Base-by-base conservation (phyloP, 1,284 basidiomycete species). In the Pholiota adiposa region DNA sequence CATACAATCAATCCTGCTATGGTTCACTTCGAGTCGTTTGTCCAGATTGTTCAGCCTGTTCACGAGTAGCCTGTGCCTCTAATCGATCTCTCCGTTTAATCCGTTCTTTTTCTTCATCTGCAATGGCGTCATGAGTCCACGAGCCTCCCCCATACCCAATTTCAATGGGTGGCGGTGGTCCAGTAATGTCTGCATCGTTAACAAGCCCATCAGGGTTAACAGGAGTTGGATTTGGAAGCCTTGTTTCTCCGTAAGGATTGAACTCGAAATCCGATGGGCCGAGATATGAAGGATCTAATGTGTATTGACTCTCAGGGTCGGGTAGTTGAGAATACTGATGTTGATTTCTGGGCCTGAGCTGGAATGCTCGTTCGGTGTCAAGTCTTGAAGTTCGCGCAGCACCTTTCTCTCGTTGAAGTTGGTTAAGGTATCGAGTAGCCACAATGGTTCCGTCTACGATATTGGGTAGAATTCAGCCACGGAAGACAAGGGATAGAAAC, bases 391-490 rank as follows among this genome's bases (percentile, higher is more conserved):
- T 69, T 27, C 77, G 75, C 16, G 70, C 71, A 18, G 66, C 69
- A 12, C 75, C 71, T 70, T 88, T 87, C 67, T 87, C 80, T 25
- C 68, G 70, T 54, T 80, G 76, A 18, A 89, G 71, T 63, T 83
- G 83, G 64, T 83, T 81, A 43, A 83, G 72, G 67, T 89, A 89
- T 14, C 87, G 83, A 16, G 85, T 82, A 8, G 83, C 81, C 48
- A 88, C 78, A 56, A 89, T 68, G 8, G 77, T 77, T 40, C 82
- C 83, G 63, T 88, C 87, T 89, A 60, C 51, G 51, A 27, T 43
- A 34, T 58, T 18, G 60, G 31, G 34, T 59, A 25, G 23, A 53
- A 41, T 53, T 36, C 31, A 19, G 11, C 52, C 5, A 23, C 6
- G 46, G n/a, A 29, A n/a, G 46, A 48, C 5, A 11, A 27, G 34